phyloP scores from a whole-genome alignment of 495 filamentous ascomycete species.

The Amniculicola lignicola region DNA sequence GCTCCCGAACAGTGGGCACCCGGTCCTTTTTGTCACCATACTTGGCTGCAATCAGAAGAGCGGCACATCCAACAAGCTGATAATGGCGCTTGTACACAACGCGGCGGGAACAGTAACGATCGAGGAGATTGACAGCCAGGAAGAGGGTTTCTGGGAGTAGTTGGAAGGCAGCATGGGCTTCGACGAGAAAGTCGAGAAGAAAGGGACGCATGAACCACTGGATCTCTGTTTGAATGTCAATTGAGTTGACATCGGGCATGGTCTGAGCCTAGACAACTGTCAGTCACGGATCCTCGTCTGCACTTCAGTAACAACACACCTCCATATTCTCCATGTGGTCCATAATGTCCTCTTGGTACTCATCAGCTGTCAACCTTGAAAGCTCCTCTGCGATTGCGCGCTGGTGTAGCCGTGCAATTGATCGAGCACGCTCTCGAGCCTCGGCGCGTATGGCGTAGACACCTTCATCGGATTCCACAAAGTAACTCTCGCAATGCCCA shows the following conservation, averaged over 20 bases:
- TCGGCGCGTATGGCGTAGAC: slow-evolving; percentile 42
- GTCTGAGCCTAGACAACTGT: slow-evolving; percentile 67
- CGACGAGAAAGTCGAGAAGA: slow-evolving; percentile 95
- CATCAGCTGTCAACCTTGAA: slow-evolving; percentile 73
- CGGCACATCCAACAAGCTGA: slow-evolving; percentile 93
- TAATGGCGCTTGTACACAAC: slow-evolving; percentile 99
- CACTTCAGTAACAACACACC: slow-evolving; percentile 58
- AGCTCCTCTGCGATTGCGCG: slow-evolving; percentile 82
- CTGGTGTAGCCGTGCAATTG: slow-evolving; percentile 72
- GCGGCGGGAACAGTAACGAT: slow-evolving; percentile 94
- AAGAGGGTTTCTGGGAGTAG: slow-evolving; percentile 92
- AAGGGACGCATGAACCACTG: slow-evolving; percentile 99
- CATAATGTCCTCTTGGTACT: slow-evolving; percentile 90
- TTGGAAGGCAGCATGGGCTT: slow-evolving; percentile 92
- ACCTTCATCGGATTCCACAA: slow-evolving; percentile 77
- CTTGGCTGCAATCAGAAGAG: slow-evolving; percentile 94
- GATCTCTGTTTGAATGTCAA: slow-evolving; percentile 98
- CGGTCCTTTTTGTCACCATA: slow-evolving; percentile 98
- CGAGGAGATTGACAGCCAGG: slow-evolving; percentile 92
- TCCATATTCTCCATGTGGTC: slow-evolving; percentile 96
- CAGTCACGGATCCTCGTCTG: slow-evolving; percentile 4
- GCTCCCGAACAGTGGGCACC: slow-evolving; percentile 89
- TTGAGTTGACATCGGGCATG: slow-evolving; percentile 90
- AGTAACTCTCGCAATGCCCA: slow-evolving; percentile 68
- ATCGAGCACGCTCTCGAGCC: slow-evolving; percentile 66